These are phyloP conservation scores for Aspergillus baeticus DNA, from an alignment of 495 filamentous ascomycete species.

Conservation along the genomic window DNA sequence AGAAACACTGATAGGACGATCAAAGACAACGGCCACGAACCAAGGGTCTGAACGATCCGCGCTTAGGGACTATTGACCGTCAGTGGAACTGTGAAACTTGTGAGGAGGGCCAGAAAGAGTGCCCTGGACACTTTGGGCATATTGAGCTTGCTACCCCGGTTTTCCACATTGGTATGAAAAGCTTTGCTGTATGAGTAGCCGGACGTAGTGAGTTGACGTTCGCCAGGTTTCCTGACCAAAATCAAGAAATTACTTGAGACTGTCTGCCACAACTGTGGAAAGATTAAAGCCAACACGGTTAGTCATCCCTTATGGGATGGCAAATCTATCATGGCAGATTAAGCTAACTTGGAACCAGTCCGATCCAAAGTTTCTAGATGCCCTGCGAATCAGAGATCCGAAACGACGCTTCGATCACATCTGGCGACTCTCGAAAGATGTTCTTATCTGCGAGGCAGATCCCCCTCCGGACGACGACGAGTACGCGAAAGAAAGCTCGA, in stretches of 20 bases:
- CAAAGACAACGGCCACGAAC: slow-evolving; percentile 81
- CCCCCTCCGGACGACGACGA: slow-evolving; percentile 62
- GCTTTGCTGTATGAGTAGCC: not conserved
- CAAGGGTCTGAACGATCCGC: slow-evolving; percentile 88
- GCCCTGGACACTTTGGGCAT: slow-evolving; percentile 96
- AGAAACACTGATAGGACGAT: slow-evolving; percentile 62
- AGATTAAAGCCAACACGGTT: slow-evolving; percentile 91
- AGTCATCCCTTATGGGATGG: slow-evolving; percentile 64
- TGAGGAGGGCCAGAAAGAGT: slow-evolving; percentile 89
- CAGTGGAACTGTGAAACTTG: slow-evolving; percentile 94
- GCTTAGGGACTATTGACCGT: slow-evolving; percentile 90
- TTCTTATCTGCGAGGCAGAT: slow-evolving; percentile 77
- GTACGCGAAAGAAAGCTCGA: slow-evolving; percentile 47
- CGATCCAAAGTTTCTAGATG: slow-evolving; percentile 78
- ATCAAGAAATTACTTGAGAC: slow-evolving; percentile 97
- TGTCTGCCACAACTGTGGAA: slow-evolving; percentile 97
- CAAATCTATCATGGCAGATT: slow-evolving; percentile 47
- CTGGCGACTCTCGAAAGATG: slow-evolving; percentile 84
- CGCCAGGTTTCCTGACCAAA: slow-evolving; percentile 84
- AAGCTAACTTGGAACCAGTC: slow-evolving; percentile 71
- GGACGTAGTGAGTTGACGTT: slow-evolving; percentile 31
- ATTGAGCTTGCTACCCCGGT: slow-evolving; percentile 95
- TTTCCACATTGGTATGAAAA: slow-evolving; percentile 71
- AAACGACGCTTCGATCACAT: slow-evolving; percentile 90
- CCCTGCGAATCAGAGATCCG: slow-evolving; percentile 79